Evolutionary conservation across 208 protist genomes (phyloP).

Genomic region (Vickermania ingenoplastis): DNA sequence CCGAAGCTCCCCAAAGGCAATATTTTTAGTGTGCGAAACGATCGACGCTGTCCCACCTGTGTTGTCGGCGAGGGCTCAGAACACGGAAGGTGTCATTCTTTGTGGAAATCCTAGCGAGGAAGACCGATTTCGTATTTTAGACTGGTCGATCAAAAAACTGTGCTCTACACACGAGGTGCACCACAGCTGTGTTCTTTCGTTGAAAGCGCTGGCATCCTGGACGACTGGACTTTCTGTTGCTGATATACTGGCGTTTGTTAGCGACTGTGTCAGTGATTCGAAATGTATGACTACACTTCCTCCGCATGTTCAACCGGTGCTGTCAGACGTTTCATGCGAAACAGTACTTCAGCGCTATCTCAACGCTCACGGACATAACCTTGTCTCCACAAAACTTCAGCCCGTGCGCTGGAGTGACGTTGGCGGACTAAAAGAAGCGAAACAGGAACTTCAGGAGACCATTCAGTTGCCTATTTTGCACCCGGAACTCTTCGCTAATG

Average conservation of each 20-base stretch:
- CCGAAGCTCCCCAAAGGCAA: background rate
- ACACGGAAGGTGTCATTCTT: conserved; percentile 49
- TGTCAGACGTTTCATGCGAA: conserved; percentile 50
- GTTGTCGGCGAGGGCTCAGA: conserved; percentile 54
- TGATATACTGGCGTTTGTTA: conserved; percentile 45
- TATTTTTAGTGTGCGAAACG: conserved; percentile 65
- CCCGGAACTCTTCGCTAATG: conserved; percentile 66
- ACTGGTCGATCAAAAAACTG: conserved; percentile 9
- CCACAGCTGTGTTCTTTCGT: conserved; percentile 47
- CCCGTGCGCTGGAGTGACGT: conserved; percentile 86
- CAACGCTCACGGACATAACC: conserved; percentile 66
- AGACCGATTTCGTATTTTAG: conserved; percentile 32
- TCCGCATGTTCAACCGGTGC: conserved; percentile 24
- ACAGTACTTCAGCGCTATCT: conserved; percentile 46
- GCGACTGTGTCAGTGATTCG: conserved; percentile 29
- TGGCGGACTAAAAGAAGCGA: conserved; percentile 85
- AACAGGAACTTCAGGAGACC: conserved; percentile 72
- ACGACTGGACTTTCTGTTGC: conserved; percentile 56
- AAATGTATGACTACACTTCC: background rate
- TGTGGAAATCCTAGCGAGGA: conserved; percentile 63
- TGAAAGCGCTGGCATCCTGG: conserved; percentile 46
- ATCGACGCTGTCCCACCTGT: conserved; percentile 52
- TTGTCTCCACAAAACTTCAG: conserved; percentile 80
- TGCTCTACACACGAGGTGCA: conserved; percentile 19
- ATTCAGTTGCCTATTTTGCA: conserved; percentile 81